Evolutionary conservation across 257 asterid species (phyloP), one percentile per base, ranked within the genome.

Genomic region (Echium plantagineum): DNA sequence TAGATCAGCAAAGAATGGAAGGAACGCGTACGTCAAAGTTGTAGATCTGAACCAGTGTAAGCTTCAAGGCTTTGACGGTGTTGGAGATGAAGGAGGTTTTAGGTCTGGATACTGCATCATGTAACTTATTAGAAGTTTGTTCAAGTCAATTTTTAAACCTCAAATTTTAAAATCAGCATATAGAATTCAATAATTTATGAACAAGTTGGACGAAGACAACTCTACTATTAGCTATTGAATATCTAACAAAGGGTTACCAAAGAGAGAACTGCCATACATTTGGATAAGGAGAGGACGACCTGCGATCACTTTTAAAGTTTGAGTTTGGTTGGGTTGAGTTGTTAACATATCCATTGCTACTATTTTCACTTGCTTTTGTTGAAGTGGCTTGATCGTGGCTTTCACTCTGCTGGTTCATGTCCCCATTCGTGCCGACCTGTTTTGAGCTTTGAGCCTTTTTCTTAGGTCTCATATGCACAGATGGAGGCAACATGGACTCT

Each of bases 31-130:
- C 49, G 49, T 42, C 4, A 3, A 10, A 4, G 49, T 42, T 42
- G 49, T 42, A 17, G 35, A 21, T 63, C 20, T 28, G 51, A 24
- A 13, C 52, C 55, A 6, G 5, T 54, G 56, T 85, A 80, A 85
- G 48, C 32, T 24, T 35, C 68, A 66, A 15, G 95, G 94, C 80
- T 84, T 84, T 26, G 95, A 80, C 32, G 95, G 94, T 68, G 93
- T 80, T 56, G 97, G 95, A 24, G 97, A 82, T 51, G 97, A 77
- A 16, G 97, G 97, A 18, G 97, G 97, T 59, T 84, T 86, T 63
- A 84, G 62, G 70, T 86, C 94, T n/a, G 95, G 95, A 61, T 85
- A 89, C 95, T 89, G 85, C 83, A 81, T 18, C 12, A 65, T 63
- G 22, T 15, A 64, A 49, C 18, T 57, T 35, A 61, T 76, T 47